Evolutionary conservation across 2,329 filamentous ascomycete species (phyloP), one percentile per base, ranked within the genome.

Genomic region (Cladophialophora psammophila): DNA sequence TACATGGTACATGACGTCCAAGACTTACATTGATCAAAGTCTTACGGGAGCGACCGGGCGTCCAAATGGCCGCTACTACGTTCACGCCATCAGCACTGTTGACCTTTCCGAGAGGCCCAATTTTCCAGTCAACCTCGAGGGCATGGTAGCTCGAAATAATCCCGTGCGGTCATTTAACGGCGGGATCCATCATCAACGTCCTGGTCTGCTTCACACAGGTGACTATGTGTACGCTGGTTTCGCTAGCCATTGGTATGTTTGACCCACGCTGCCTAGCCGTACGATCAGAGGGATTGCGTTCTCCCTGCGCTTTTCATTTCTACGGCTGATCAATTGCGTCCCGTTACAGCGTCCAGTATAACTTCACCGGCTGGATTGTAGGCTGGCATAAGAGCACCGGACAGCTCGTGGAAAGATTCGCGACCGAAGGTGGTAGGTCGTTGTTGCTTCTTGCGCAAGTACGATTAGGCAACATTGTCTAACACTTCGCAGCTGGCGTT

Each of bases 341-440:
- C 15, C 5, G n/a, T 50, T 31, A 8, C 32, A 69, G 67, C 38
- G 85, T 86, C 31, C 79, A 83, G 63, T 87, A 83, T 73, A 85
- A 87, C 72, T 86, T 86, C 68, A 86, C 84, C 1, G 84, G 84
- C 31, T 82, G 81, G 77, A 76, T 86, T 48, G 78, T 86, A 48
- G 83, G 83, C 3, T 80, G 82, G 72, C 79, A 84, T 73, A 70
- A 69, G 60, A 35, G 31, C 34, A 69, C 66, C n/a, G 68, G 68
- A n/a, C 50, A 66, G 42, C 56, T 70, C 9, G 68, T 70, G 38
- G 68, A 70, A 57, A 42, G 60, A 60, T 70, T 70, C 26, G 63
- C 68, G 5, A 69, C 68, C 10, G 68, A 70, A 66, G 68, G 68
- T 20, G 67, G 66, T 68, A 55, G 60, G 66, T 59, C 26, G 35